Evolutionary conservation across 441 rosid genomes (phyloP), one percentile per base, ranked within the genome.

Genomic region (Corymbia calophylla): DNA sequence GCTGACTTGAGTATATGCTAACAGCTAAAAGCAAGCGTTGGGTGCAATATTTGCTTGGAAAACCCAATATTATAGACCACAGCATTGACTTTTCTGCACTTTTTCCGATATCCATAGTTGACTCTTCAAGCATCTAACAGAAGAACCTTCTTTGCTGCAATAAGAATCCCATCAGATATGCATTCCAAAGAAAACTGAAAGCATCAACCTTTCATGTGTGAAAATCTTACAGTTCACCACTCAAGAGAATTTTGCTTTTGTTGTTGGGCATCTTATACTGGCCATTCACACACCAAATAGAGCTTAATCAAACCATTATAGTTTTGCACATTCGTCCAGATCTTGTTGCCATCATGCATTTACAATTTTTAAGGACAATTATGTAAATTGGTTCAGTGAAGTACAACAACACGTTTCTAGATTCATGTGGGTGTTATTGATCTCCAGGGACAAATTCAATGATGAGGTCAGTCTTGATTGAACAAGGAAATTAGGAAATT

Each of bases 91-190:
- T 87, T 88, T 80, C 48, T 51, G 31, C 86, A 55, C 47, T 51
- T 56, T 53, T 31, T 27, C 64, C 48, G 87, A 44, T 64, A 60
- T 55, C 49, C 88, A 10, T 7, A 9, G 85, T 60, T 89, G 89
- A 53, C 53, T 81, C 87, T 62, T 87, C 88, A 82, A 23, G 58
- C 31, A n/a, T 88, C 93, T 91, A 95, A 91, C 97, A 95, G 87
- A 95, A 93, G 31, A 94, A 90, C 90, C 95, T 94, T 87, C 95
- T 93, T 90, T 89, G 94, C 97, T 95, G 96, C 94, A 92, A 89
- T 56, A 87, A 87, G 58, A 17, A 85, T 49, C 62, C n/a, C 5
- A 55, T 56, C 16, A 27, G 32, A 66, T 32, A 66, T 90, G 51
- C n/a, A 77, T 23, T 77, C n/a, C 84, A 44, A 77, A 44, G 84